Conservation (phyloP, 1,284 basidiomycete genomes). For the Cutaneotrichosporon spelunceum region DNA sequence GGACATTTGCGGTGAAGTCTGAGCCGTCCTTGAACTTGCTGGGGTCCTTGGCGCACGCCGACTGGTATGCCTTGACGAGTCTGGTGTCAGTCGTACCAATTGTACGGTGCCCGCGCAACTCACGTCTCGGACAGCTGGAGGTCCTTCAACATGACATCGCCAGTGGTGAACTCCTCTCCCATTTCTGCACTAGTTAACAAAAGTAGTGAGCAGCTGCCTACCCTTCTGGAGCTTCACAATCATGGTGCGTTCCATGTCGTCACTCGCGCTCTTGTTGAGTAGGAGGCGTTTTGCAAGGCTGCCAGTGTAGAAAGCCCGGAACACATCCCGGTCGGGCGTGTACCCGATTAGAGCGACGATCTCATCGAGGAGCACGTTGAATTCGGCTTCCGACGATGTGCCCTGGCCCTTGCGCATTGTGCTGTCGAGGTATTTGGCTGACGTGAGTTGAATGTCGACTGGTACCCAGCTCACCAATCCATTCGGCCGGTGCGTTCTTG, state of each 20-base stretch:
- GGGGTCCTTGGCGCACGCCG: slow-evolving; percentile 46
- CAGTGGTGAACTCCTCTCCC: slow-evolving; percentile 53
- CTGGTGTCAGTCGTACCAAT: slow-evolving; percentile 32
- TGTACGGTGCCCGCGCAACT: slow-evolving; percentile 15
- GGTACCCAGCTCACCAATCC: slow-evolving; percentile 57
- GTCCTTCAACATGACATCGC: slow-evolving; percentile 54
- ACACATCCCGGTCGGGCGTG: slow-evolving; percentile 83
- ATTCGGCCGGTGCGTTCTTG: slow-evolving; percentile 84
- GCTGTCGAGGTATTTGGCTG: slow-evolving; percentile 80
- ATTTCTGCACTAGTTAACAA: slow-evolving; percentile 36
- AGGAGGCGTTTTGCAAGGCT: slow-evolving; percentile 84
- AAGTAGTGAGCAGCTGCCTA: slow-evolving; percentile 50
- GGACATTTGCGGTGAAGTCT: slow-evolving; percentile 56
- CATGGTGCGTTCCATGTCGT: slow-evolving; percentile 87
- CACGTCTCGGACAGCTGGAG: slow-evolving; percentile 49
- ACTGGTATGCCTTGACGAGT: slow-evolving; percentile 54
- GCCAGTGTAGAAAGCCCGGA: slow-evolving; percentile 90
- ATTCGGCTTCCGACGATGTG: slow-evolving; percentile 65
- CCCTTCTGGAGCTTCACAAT: slow-evolving; percentile 82
- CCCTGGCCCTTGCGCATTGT: slow-evolving; percentile 83
- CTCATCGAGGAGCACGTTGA: slow-evolving; percentile 68
- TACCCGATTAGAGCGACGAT: slow-evolving; percentile 80
- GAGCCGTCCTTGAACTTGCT: slow-evolving; percentile 46
- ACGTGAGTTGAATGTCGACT: background rate
- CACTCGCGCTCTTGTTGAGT: slow-evolving; percentile 78